Evolutionary conservation across 306 rosid genomes (phyloP), one percentile per base, ranked within the genome.

Genomic region (Citrullus amarus): DNA sequence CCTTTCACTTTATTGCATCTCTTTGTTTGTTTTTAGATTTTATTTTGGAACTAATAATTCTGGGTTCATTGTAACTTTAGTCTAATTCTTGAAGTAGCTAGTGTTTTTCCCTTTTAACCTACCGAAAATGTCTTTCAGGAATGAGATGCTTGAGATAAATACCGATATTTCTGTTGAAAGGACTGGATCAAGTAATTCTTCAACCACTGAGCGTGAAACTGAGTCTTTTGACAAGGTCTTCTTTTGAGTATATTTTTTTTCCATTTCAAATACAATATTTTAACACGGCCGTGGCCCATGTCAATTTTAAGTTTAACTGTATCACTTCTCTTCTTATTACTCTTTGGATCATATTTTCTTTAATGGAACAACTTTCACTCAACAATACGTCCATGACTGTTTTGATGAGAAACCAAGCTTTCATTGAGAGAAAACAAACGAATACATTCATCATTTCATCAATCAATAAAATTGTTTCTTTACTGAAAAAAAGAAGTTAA

Each of bases 141-240:
- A 88, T 61, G 85, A 76, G 34, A 83, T 76, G 62, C 61, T 65
- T 74, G 96, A 88, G 78, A 83, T 76, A 78, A 77, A 81, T 63
- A 60, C 60, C 75, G 79, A 67, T 55, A 83, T 78, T 81, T 68
- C 69, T 51, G 78, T 78, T 88, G 84, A 76, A 79, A 85, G 79
- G 74, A 78, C 50, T 41, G 87, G 90, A 75, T 83, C 87, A 78
- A 76, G 83, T 44, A 80, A 81, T 80, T 78, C 63, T 83, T 75
- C 81, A 18, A 76, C 88, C 67, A 62, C 76, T 69, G 80, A 87
- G 76, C 82, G 85, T 84, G 88, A 86, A 73, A 86, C 87, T 60
- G 93, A 85, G 86, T 88, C 99, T 77, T 92, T 96, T 81, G 93
- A 96, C 75, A 89, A 92, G 98, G 99, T 96, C 77, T 53, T 83